A percentile compares a stretch with the other conserved stretches of the same genome.
These are phyloP conservation scores for Mucor velutinosus DNA, from an alignment of 371 early-diverging fungal species.

Conservation along the genomic window DNA sequence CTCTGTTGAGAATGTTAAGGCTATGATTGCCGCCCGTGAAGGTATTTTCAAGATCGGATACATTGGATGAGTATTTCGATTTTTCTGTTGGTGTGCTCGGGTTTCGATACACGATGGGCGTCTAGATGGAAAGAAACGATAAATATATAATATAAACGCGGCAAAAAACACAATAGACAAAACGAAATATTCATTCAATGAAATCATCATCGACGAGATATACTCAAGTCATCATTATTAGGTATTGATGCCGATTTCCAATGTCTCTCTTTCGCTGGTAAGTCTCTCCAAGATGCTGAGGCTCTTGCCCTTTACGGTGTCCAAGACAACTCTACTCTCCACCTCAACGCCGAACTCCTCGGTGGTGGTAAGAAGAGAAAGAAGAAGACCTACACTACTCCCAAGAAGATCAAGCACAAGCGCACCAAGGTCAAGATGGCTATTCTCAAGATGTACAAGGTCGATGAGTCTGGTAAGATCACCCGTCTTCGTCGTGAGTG, in stretches of 20 bases:
- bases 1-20: conserved; percentile 84
- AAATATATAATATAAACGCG: neutral
- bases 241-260: conserved; percentile 93
- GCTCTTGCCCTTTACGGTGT: conserved; percentile 77
- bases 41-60: conserved; percentile 42
- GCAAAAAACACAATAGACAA: neutral
- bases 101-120: neutral
- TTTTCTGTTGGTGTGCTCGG: neutral
- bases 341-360: conserved; percentile 73
- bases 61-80: neutral
- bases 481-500: conserved; percentile 98
- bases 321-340: conserved; percentile 90
- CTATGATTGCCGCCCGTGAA: conserved; percentile 90
- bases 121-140: neutral
- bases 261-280: conserved; percentile 92
- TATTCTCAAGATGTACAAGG: conserved; percentile 98
- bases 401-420: conserved; percentile 99
- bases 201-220: neutral
- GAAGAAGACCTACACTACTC: no score
- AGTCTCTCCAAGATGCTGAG: conserved; percentile 85
- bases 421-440: conserved; percentile 97
- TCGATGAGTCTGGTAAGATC: conserved; percentile 95
- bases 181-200: neutral
- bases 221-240: conserved; percentile 14
- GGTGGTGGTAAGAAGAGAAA: conserved; percentile 98